Percentiles rank a stretch among this genome's conserved stretches.
Conservation (phyloP, 257 asterid species). For the Capsicum pubescens region DNA sequence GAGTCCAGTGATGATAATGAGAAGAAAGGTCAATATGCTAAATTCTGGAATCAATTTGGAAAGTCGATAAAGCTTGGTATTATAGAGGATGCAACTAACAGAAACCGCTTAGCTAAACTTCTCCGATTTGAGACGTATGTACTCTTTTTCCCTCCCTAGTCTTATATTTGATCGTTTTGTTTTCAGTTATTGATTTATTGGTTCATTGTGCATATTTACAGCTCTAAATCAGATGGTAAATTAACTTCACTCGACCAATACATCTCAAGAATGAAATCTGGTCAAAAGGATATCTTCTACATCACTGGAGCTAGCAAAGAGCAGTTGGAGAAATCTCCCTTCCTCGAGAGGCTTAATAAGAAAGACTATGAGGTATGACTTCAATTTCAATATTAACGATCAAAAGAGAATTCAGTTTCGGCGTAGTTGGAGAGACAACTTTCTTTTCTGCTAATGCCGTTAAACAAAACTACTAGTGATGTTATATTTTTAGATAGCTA, state of each 20-base stretch:
- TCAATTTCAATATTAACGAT: not conserved
- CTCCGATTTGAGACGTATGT: conserved; percentile 86
- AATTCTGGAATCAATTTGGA: conserved; percentile 95
- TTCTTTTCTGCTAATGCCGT: not conserved
- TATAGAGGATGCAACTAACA: conserved; percentile 84
- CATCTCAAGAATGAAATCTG: conserved; percentile 91
- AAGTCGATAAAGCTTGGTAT: conserved; percentile 94
- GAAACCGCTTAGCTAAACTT: conserved; percentile 89
- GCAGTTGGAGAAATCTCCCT: conserved; percentile 94
- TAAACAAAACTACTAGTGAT: not conserved
- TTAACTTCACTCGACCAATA: conserved; percentile 88
- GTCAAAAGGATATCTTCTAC: conserved; percentile 95
- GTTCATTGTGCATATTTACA: conserved; percentile 35
- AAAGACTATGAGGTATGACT: conserved; percentile 78
- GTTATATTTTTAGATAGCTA: not conserved
- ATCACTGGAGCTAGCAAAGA: conserved; percentile 95
- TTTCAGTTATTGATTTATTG: conserved; percentile 2
- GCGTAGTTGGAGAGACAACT: not conserved
- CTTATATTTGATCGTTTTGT: not conserved
- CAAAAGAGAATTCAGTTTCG: not conserved
- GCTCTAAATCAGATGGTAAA: conserved; percentile 91
- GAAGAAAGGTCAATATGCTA: conserved; percentile 86
- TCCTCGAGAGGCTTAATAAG: conserved; percentile 90
- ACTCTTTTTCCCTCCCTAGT: not conserved
- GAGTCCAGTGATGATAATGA: conserved; percentile 75